Conservation (phyloP, 805 yeast genomes). For the Metschnikowia kunwiensis region DNA sequence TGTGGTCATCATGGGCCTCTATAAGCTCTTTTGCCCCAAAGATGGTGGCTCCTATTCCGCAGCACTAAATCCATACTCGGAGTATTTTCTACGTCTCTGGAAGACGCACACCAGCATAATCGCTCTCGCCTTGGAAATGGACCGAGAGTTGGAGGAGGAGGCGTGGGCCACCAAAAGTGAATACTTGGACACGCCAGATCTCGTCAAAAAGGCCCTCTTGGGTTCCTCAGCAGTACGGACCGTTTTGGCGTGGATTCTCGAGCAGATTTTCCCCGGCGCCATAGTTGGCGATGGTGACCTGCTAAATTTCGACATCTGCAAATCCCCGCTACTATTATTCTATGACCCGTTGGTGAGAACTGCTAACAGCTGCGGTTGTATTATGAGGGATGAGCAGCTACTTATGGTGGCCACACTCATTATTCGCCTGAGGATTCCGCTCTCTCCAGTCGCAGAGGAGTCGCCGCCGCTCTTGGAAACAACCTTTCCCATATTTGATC, state of each 20-base stretch:
- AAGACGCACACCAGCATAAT: slow-evolving; percentile 60
- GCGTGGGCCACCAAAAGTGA: slow-evolving; percentile 24
- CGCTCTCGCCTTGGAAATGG: slow-evolving; percentile 55
- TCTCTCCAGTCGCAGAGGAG: slow-evolving; percentile 12
- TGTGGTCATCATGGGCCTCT: slow-evolving; percentile 31
- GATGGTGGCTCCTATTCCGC: slow-evolving; percentile 33
- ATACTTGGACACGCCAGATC: slow-evolving; percentile 30
- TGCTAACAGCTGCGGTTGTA: slow-evolving; percentile 52
- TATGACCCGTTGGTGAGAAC: slow-evolving; percentile 67
- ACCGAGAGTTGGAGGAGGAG: slow-evolving; percentile 34
- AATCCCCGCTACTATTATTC: slow-evolving; percentile 56
- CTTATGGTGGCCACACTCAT: slow-evolving; percentile 52
- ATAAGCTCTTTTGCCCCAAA: slow-evolving; percentile 29
- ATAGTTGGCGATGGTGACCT: slow-evolving; percentile 3
- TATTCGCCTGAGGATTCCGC: slow-evolving; percentile 24
- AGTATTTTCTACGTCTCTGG: slow-evolving; percentile 60
- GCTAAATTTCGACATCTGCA: slow-evolving; percentile 51
- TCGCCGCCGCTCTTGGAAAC: slow-evolving; percentile 5
- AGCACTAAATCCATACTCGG: slow-evolving; percentile 60
- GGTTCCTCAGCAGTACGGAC: slow-evolving; percentile 65
- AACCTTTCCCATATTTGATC: slow-evolving; percentile 13
- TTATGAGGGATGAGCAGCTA: slow-evolving; percentile 55
- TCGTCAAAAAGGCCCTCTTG: slow-evolving; percentile 39
- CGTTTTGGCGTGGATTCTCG: slow-evolving; percentile 58
- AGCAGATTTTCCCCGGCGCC: slow-evolving; percentile 25